Base-by-base conservation (phyloP, 2,329 filamentous ascomycete genomes). In the Colletotrichum sp. region DNA sequence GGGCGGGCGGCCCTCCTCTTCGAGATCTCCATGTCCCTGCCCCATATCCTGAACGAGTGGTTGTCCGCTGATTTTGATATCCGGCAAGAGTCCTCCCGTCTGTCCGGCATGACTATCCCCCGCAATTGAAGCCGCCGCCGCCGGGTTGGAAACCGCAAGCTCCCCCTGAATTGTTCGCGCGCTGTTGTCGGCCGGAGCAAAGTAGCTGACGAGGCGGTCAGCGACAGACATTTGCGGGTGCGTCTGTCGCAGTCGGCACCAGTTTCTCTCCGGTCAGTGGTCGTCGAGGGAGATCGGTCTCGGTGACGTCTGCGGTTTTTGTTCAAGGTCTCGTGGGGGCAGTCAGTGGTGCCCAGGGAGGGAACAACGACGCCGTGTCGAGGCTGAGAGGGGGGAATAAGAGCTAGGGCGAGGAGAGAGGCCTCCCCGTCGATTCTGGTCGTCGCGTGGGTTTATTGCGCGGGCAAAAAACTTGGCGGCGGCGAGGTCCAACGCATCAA, bases 141-240 rank as follows among this genome's bases (percentile, higher is more conserved):
- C 78, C 79, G 78, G 78, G 78, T 77, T 75, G 78, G 78, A 75
- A 71, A 65, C 71, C 66, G 74, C 32, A 13, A 69, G 28, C 13
- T 71, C 73, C 38, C 66, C 73, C 64, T 62, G 43, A 34, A 36
- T 72, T 28, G 75, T 68, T 71, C 65, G 77, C 79, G 80, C 69
- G 74, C 82, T 77, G 77, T 79, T 79, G 76, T 79, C 76, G 80
- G 81, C 79, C 82, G 85, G 83, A 84, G 88, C 84, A 83, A 91
- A 89, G 82, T 90, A 83, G 82, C 85, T 87, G 81, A 86, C 84
- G 80, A 91, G 84, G 78, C 87, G 86, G 82, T 89, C 90, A 83
- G 87, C 87, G 84, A 90, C 84, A 86, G 89, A 91, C 90, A 91
- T 91, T 85, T 73, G 73, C 73, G 48, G 61, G 48, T 34, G 55